phyloP scores from a whole-genome alignment of 768 basidiomycete species.

The Chalciporus piperatus region DNA sequence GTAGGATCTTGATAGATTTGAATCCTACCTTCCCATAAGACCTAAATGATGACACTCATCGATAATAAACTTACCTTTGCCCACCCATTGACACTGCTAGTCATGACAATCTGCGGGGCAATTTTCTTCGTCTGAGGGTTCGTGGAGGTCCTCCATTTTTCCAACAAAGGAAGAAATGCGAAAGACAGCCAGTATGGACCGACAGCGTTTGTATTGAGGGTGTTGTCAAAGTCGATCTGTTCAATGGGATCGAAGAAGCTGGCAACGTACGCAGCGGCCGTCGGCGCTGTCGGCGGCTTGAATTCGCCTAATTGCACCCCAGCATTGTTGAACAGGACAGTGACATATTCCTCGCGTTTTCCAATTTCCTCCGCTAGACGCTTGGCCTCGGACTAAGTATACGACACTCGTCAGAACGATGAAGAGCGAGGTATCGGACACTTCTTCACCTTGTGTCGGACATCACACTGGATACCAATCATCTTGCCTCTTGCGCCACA shows the following conservation, averaged over 20 bases:
- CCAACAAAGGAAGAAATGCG: slow-evolving; percentile 53
- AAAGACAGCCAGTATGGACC: slow-evolving; percentile 55
- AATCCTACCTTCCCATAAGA: slow-evolving; percentile 32
- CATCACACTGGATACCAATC: slow-evolving; percentile 41
- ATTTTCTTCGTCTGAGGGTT: slow-evolving; percentile 34
- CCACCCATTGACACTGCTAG: slow-evolving; percentile 53
- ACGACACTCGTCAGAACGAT: not conserved
- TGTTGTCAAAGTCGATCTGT: slow-evolving; percentile 37
- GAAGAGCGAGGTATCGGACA: too few species aligned
- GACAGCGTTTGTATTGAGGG: slow-evolving; percentile 38
- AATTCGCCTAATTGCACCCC: slow-evolving; percentile 34
- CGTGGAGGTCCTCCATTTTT: slow-evolving; percentile 40
- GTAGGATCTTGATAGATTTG: slow-evolving; percentile 40
- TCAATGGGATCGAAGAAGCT: slow-evolving; percentile 39
- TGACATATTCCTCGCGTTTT: slow-evolving; percentile 38
- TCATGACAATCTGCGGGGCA: slow-evolving; percentile 48
- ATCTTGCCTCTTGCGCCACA: slow-evolving; percentile 33
- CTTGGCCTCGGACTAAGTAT: slow-evolving; percentile 38
- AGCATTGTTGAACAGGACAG: slow-evolving; percentile 50
- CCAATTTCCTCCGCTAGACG: slow-evolving; percentile 41
- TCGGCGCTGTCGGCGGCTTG: slow-evolving; percentile 24
- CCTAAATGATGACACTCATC: not conserved
- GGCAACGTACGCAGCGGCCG: slow-evolving; percentile 38
- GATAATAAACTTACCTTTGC: slow-evolving; percentile 34
- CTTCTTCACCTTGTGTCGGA: slow-evolving; percentile 36